Evolutionary conservation across 768 basidiomycete species (phyloP).

Genomic region (Lactifluus pinguis): DNA sequence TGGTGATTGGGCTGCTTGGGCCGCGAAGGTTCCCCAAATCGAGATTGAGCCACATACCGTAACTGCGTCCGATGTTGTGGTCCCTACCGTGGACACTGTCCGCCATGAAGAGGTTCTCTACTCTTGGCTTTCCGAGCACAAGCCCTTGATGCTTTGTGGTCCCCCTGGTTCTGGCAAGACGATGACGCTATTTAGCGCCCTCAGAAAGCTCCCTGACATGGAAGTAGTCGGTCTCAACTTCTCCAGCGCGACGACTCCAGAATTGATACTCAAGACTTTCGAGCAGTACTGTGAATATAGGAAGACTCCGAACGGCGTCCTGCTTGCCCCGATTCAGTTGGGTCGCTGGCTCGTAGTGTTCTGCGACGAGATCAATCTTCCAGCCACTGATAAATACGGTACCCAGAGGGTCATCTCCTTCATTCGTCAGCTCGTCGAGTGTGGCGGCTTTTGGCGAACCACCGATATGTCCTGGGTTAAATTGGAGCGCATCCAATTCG

Average conservation of each 20-base stretch:
- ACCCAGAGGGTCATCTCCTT: slow-evolving; percentile 99
- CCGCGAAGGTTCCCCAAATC: slow-evolving; percentile 82
- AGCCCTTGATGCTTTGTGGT: slow-evolving; percentile 95
- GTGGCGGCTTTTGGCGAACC: slow-evolving; percentile 89
- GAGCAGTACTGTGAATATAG: slow-evolving; percentile 99
- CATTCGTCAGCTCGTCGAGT: slow-evolving; percentile 92
- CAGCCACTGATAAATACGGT: slow-evolving; percentile 94
- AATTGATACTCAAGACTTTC: slow-evolving; percentile 97
- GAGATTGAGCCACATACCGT: slow-evolving; percentile 97
- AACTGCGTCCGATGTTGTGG: slow-evolving; percentile 92
- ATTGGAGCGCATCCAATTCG: slow-evolving; percentile 98
- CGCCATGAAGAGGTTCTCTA: slow-evolving; percentile 98
- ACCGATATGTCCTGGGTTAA: slow-evolving; percentile 96
- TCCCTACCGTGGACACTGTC: slow-evolving; percentile 96
- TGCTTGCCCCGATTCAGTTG: slow-evolving; percentile 88
- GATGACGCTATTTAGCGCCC: slow-evolving; percentile 97
- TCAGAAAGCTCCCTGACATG: slow-evolving; percentile 96
- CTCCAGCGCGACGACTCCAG: slow-evolving; percentile 96
- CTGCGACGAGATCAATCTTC: slow-evolving; percentile 98
- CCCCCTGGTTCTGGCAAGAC: slow-evolving; percentile 99
- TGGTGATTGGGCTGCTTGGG: slow-evolving; percentile 90
- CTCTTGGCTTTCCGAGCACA: slow-evolving; percentile 98
- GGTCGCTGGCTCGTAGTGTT: slow-evolving; percentile 99
- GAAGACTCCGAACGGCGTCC: slow-evolving; percentile 96
- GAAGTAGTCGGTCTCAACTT: slow-evolving; percentile 99